Percentiles rank a stretch among this genome's conserved stretches.
These are phyloP conservation scores for Lasiodiplodia citricola DNA, from an alignment of 2,329 filamentous ascomycete genomes.

Conservation along the genomic window DNA sequence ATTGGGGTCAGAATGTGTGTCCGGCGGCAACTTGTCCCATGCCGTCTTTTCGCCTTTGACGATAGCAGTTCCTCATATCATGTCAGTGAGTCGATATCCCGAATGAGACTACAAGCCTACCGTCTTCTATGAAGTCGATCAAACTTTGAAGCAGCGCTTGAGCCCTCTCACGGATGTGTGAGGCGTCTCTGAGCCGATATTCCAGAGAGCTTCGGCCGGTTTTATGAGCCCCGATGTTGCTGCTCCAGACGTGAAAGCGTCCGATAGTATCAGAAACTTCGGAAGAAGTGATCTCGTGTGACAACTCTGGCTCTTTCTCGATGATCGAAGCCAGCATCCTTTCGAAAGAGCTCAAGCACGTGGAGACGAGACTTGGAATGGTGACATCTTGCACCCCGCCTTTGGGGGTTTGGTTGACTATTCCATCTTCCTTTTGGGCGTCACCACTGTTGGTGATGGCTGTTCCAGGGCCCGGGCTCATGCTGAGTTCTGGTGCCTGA, in stretches of 20 bases:
- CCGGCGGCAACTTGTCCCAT: constrained; percentile 32
- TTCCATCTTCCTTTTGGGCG: too few species aligned
- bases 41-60: constrained; percentile 31
- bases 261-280: constrained; percentile 35
- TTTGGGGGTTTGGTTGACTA: too few species aligned
- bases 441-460: too few species aligned
- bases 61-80: constrained; percentile 28
- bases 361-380: neutral
- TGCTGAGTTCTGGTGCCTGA: too few species aligned
- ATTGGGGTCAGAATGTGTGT: constrained; percentile 28
- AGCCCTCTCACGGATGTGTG: constrained; percentile 33
- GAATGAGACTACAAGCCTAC: neutral
- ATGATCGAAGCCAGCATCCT: constrained; percentile 27
- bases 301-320: neutral
- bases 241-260: constrained; percentile 42
- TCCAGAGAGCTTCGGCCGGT: constrained; percentile 39
- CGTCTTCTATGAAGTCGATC: neutral
- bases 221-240: constrained; percentile 42
- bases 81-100: neutral
- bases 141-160: neutral
- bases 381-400: too few species aligned
- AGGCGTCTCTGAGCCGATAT: constrained; percentile 40
- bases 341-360: neutral
- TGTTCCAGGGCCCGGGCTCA: too few species aligned
- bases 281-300: neutral